Conservation (phyloP, 2,329 filamentous ascomycete genomes). For the Hypoxylon sp. region DNA sequence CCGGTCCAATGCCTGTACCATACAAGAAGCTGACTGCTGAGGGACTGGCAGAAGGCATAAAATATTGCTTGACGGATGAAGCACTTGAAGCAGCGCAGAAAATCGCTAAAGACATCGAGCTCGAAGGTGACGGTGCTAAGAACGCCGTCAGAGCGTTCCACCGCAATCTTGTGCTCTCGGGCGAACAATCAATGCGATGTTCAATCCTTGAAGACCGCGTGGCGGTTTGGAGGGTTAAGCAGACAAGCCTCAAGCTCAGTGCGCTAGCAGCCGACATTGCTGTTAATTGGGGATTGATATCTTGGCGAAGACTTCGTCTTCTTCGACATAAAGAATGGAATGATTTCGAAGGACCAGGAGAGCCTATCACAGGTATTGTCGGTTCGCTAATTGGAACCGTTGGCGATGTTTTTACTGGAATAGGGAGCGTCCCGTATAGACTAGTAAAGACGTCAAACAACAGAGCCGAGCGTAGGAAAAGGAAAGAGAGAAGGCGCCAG, state of each 20-base stretch:
- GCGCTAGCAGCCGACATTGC: slow-evolving; percentile 76
- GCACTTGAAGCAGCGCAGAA: slow-evolving; percentile 70
- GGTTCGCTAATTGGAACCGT: slow-evolving; percentile 73
- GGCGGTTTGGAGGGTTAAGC: slow-evolving; percentile 77
- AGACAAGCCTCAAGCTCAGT: slow-evolving; percentile 72
- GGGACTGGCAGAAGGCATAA: slow-evolving; percentile 78
- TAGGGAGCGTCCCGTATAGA: slow-evolving; percentile 74
- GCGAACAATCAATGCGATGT: slow-evolving; percentile 73
- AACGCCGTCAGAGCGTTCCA: slow-evolving; percentile 80
- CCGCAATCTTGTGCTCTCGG: slow-evolving; percentile 67
- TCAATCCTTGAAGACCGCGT: slow-evolving; percentile 74
- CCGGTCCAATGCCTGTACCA: slow-evolving; percentile 76
- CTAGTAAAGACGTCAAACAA: slow-evolving; percentile 71
- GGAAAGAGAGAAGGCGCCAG: slow-evolving; percentile 56
- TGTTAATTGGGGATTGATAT: slow-evolving; percentile 71
- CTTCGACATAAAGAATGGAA: slow-evolving; percentile 81
- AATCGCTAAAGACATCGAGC: slow-evolving; percentile 73
- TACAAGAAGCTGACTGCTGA: slow-evolving; percentile 77
- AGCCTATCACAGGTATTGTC: slow-evolving; percentile 77
- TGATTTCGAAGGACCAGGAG: slow-evolving; percentile 81
- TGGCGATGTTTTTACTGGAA: slow-evolving; percentile 72
- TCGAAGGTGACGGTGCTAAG: slow-evolving; percentile 76
- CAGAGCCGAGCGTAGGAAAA: slow-evolving; percentile 66
- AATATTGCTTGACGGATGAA: slow-evolving; percentile 74
- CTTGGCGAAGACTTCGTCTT: slow-evolving; percentile 75